Conservation (phyloP, 257 asterid genomes). For the Nemophila menziesii region DNA sequence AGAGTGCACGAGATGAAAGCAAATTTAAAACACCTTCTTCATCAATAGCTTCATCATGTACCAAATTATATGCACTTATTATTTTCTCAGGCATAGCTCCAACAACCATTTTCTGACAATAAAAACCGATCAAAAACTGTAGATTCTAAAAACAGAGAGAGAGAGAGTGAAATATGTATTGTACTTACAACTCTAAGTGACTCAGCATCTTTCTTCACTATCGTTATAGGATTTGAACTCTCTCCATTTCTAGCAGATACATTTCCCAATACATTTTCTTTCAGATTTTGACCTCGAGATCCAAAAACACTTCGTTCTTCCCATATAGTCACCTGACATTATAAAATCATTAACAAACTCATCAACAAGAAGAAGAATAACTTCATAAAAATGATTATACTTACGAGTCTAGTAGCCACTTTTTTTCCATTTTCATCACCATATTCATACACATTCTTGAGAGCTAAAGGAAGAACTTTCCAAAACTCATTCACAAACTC, state of each 20-base stretch:
- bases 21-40: slow-evolving; percentile 62
- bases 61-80: slow-evolving; percentile 59
- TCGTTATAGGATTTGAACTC: slow-evolving; percentile 60
- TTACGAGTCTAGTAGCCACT: slow-evolving; percentile 86
- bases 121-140: not conserved
- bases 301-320: slow-evolving; percentile 96
- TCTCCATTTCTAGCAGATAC: slow-evolving; percentile 32
- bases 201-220: slow-evolving; percentile 69
- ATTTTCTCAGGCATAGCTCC: slow-evolving; percentile 80
- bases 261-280: slow-evolving; percentile 62
- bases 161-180: too few relatives aligned
- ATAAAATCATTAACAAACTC: slow-evolving; percentile 4
- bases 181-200: slow-evolving; percentile 71
- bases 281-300: slow-evolving; percentile 80
- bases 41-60: slow-evolving; percentile 51
- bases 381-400: too few relatives aligned
- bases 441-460: slow-evolving; percentile 50
- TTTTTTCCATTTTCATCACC: slow-evolving; percentile 61
- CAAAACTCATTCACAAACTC: slow-evolving; percentile 94
- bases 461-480: slow-evolving; percentile 80
- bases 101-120: slow-evolving; percentile 70
- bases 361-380: slow-evolving; percentile 2
- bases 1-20: too few relatives aligned
- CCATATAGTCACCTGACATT: slow-evolving; percentile 75
- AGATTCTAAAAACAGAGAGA: too few relatives aligned